Evolutionary conservation across 805 yeast genomes (phyloP), one percentile per base, ranked within the genome.

Genomic region (Saccharomycopsis sp.): DNA sequence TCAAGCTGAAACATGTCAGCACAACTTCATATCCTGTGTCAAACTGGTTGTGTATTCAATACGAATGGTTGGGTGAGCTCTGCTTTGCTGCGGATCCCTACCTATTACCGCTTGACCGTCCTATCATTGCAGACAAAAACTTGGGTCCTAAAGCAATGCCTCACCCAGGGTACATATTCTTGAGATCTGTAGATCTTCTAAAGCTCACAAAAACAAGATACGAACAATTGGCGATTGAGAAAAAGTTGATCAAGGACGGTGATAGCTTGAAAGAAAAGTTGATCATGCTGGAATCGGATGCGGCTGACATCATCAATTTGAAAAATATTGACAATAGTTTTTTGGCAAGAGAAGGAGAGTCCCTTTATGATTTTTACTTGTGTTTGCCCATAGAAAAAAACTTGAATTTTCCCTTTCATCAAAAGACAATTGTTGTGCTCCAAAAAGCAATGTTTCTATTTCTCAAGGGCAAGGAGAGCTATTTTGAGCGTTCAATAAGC

Each of bases 41-140:
- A 17, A 56, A 65, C 30, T 83, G 94, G 94, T 51, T 67, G 8
- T 68, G 78, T 0, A 53, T 60, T n/a, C 94, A 83, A 52, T 70
- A 73, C 48, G 69, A 73, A 31, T 71, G 81, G 77, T 59, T 83
- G 9, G 85, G 81, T 0, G 73, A 78, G 42, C 54, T 80, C 13
- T 58, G 77, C 38, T 66, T 61, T 7, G 39, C 58, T n/a, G 62
- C 72, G 1, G 82, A 82, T 0, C 59, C 57, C 2, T 49, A 52
- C 9, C 41, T 63, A 3, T 56, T 70, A 4, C 70, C 72, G 2
- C 50, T 59, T 3, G 67, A 63, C 16, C 48, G 52, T 9, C 68
- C 74, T 2, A 56, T 64, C 37, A 46, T 42, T 20, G 41, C 46
- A 5, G 59, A 56, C 35, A 44, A 33, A 5, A 52, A 57, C 34